Percentiles rank a stretch among this genome's conserved stretches.
Evolutionary conservation across 768 basidiomycete species (phyloP).

Genomic region (Pisolithus albus): DNA sequence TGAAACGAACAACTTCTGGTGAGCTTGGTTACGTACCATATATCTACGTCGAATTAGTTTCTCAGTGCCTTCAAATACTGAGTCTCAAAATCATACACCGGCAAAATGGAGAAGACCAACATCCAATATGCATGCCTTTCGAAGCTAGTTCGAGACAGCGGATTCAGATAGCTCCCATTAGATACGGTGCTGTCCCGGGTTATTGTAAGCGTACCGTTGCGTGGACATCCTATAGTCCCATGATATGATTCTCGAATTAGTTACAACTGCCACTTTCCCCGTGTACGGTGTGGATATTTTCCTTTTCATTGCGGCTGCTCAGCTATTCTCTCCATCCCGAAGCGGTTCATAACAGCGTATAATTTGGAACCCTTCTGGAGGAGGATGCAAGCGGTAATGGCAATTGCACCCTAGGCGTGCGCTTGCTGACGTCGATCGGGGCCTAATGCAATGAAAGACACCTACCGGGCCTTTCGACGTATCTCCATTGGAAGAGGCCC

Average conservation of each 20-base stretch:
- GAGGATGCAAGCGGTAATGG: conserved; percentile 29
- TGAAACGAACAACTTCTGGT: conserved; percentile 87
- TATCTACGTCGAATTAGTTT: conserved; percentile 8
- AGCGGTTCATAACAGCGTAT: conserved; percentile 90
- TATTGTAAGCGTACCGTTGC: conserved; percentile 52
- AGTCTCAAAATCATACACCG: conserved; percentile 62
- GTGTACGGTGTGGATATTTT: conserved; percentile 83
- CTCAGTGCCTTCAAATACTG: conserved; percentile 73
- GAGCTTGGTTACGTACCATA: conserved; percentile 21
- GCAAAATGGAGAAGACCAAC: conserved; percentile 58
- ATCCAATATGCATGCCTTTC: conserved; percentile 57
- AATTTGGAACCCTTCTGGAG: conserved; percentile 68
- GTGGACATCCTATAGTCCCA: neutral
- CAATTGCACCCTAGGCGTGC: neutral
- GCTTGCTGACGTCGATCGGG: conserved; percentile 3
- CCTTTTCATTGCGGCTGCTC: conserved; percentile 63
- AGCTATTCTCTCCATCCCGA: conserved; percentile 73
- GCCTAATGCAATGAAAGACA: no score
- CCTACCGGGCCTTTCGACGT: no score
- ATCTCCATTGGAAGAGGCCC: no score
- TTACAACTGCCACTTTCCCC: conserved; percentile 82
- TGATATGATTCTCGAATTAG: conserved; percentile 30
- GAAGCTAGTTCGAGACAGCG: conserved; percentile 75
- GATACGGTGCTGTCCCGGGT: conserved; percentile 78
- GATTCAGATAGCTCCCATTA: conserved; percentile 76